A percentile compares a stretch with the other conserved stretches of the same genome.
Conservation (phyloP, 495 filamentous ascomycete species). For the Schizothecium vesticola region DNA sequence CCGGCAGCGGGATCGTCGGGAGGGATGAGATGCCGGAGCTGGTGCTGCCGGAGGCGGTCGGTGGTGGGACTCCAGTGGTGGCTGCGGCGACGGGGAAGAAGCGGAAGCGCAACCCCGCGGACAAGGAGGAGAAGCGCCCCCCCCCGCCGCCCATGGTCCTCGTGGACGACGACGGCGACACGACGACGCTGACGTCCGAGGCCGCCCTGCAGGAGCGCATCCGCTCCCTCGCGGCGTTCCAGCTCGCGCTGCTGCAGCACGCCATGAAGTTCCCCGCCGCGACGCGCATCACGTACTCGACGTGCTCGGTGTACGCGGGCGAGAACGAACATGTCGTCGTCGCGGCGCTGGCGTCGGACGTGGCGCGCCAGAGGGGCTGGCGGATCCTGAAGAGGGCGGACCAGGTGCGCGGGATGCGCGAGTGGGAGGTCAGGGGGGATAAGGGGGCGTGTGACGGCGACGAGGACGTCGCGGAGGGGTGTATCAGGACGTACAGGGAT, state of each 20-base stretch:
- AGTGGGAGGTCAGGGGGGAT: constrained; percentile 68
- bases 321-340: constrained; percentile 87
- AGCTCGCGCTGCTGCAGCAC: constrained; percentile 70
- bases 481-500: constrained; percentile 74
- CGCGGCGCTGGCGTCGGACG: constrained; percentile 56
- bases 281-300: constrained; percentile 76
- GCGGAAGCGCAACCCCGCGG: constrained; percentile 32
- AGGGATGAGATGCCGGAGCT: constrained; percentile 68
- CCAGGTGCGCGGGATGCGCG: constrained; percentile 63
- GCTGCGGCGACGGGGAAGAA: constrained; percentile 1
- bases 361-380: constrained; percentile 71
- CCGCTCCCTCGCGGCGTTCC: constrained; percentile 65
- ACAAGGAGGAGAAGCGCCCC: constrained; percentile 21
- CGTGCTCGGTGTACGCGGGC: constrained; percentile 77
- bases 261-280: constrained; percentile 80
- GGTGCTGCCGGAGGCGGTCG: constrained; percentile 46
- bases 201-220: constrained; percentile 53
- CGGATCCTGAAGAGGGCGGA: constrained; percentile 60
- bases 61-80: background rate
- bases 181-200: constrained; percentile 38
- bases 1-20: constrained; percentile 88
- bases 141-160: constrained; percentile 22
- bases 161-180: constrained; percentile 46
- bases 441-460: constrained; percentile 56
- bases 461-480: constrained; percentile 55